Percentiles rank a stretch among this genome's conserved stretches.
phyloP scores from a whole-genome alignment of 2,329 filamentous ascomycete genomes.

The Mollisiaceae sp. region DNA sequence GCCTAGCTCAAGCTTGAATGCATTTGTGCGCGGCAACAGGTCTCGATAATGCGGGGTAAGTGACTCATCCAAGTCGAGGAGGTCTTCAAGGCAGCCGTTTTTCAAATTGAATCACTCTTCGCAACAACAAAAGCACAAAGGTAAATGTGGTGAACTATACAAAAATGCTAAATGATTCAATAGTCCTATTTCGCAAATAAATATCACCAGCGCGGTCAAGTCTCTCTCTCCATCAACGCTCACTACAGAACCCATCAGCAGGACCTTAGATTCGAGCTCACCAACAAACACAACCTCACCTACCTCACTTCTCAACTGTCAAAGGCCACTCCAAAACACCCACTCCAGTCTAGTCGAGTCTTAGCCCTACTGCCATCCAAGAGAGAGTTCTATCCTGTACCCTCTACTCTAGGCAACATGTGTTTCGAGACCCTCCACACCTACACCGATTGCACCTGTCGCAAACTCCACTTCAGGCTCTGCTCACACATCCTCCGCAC shows the following conservation, averaged over 20 bases:
- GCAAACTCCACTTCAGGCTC: not conserved
- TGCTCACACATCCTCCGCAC: not conserved
- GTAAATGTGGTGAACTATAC: not conserved
- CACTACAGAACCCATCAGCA: not conserved
- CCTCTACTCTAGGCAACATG: not conserved
- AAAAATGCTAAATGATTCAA: not conserved
- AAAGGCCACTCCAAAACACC: not conserved
- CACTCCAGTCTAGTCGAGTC: not conserved
- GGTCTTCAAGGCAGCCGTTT: conserved; percentile 1
- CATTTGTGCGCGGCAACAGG: too few relatives aligned
- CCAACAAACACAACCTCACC: not conserved
- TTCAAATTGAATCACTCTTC: not conserved
- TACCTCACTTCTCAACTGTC: not conserved
- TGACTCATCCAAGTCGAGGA: not conserved
- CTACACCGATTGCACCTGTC: conserved; percentile 2
- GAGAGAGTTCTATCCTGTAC: too few relatives aligned
- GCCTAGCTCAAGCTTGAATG: not conserved
- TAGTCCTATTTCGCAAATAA: not conserved
- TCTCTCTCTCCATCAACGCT: not conserved
- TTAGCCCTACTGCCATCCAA: not conserved
- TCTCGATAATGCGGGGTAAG: not conserved
- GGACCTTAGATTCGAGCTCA: not conserved
- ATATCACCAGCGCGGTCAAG: not conserved
- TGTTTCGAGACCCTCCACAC: not conserved
- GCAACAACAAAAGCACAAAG: not conserved